Conservation (phyloP, 2,329 filamentous ascomycete species). For the Nigrograna mackinnonii region DNA sequence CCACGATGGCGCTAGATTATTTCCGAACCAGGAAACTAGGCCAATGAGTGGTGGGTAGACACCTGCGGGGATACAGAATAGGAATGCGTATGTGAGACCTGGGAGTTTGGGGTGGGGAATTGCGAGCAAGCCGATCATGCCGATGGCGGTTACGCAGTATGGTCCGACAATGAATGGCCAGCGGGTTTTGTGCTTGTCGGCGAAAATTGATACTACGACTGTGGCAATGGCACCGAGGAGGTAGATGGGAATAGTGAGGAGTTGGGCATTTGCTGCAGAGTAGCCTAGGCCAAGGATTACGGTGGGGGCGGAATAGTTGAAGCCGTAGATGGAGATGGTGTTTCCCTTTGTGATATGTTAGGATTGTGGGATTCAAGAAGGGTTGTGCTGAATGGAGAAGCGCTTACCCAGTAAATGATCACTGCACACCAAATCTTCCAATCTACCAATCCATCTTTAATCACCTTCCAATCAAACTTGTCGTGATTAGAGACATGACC, state of each 20-base stretch:
- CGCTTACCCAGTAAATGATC: conserved; percentile 44
- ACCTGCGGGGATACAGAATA: conserved; percentile 39
- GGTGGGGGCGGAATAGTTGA: conserved; percentile 45
- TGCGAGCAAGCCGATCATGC: conserved; percentile 59
- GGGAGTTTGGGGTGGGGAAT: conserved; percentile 46
- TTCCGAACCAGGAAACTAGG: conserved; percentile 41
- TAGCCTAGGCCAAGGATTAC: conserved; percentile 48
- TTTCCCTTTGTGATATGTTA: no score
- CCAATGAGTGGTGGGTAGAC: conserved; percentile 41
- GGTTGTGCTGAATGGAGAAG: no score
- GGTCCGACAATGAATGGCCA: conserved; percentile 59
- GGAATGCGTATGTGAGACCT: conserved; percentile 50
- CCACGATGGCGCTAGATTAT: conserved; percentile 35
- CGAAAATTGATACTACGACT: conserved; percentile 49
- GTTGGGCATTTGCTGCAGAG: conserved; percentile 44
- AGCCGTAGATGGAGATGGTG: no score
- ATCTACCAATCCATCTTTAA: conserved; percentile 52
- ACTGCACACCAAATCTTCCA: conserved; percentile 40
- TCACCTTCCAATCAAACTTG: conserved; percentile 49
- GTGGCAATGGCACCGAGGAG: conserved; percentile 46
- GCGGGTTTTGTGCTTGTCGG: conserved; percentile 56
- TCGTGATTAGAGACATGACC: conserved; percentile 58
- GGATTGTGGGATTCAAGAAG: no score
- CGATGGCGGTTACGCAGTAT: conserved; percentile 54
- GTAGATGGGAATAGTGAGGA: conserved; percentile 48